A percentile compares a stretch with the other conserved stretches of the same genome.
Conservation (phyloP, 768 basidiomycete genomes). For the Auricularia heimuer region DNA sequence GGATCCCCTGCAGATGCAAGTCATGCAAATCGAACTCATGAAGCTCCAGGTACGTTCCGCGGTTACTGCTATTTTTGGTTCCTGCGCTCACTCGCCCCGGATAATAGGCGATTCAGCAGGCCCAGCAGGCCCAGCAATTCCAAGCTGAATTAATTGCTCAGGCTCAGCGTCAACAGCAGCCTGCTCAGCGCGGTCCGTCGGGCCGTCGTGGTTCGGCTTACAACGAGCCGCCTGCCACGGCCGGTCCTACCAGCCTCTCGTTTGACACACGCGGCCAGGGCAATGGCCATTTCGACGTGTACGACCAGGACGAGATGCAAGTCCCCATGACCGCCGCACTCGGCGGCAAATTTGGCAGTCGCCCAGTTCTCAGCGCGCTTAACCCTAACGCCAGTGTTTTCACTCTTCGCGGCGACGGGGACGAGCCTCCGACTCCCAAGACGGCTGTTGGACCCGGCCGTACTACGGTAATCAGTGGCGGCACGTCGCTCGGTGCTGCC, state of each 20-base stretch:
- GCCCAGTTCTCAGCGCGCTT: conserved; percentile 24
- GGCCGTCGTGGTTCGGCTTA: conserved; percentile 40
- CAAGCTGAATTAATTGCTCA: conserved; percentile 63
- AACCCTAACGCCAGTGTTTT: conserved; percentile 33
- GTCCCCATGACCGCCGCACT: conserved; percentile 75
- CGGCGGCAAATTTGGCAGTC: conserved; percentile 66
- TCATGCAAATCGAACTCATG: conserved; percentile 77
- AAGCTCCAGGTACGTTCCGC: conserved; percentile 56
- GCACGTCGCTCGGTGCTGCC: conserved; percentile 52
- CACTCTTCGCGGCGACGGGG: conserved; percentile 23
- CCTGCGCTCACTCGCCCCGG: conserved; percentile 5
- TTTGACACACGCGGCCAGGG: conserved; percentile 50
- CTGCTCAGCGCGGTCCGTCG: conserved; percentile 30
- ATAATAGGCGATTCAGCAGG: conserved; percentile 43
- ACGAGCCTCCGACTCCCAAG: conserved; percentile 44
- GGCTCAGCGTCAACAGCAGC: conserved; percentile 53
- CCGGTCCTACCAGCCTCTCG: conserved; percentile 52
- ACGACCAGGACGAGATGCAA: conserved; percentile 19
- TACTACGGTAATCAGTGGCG: conserved; percentile 64
- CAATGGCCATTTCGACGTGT: conserved; percentile 5
- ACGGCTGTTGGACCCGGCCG: conserved; percentile 18
- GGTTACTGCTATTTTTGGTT: conserved; percentile 1
- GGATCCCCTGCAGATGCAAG: conserved; percentile 66
- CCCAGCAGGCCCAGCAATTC: conserved; percentile 60
- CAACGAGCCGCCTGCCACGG: conserved; percentile 51